Percentiles rank a stretch among this genome's conserved stretches.
Evolutionary conservation across 202 grass and related monocot genomes (phyloP).

Genomic region (Bolboschoenoplectus hybrid): DNA sequence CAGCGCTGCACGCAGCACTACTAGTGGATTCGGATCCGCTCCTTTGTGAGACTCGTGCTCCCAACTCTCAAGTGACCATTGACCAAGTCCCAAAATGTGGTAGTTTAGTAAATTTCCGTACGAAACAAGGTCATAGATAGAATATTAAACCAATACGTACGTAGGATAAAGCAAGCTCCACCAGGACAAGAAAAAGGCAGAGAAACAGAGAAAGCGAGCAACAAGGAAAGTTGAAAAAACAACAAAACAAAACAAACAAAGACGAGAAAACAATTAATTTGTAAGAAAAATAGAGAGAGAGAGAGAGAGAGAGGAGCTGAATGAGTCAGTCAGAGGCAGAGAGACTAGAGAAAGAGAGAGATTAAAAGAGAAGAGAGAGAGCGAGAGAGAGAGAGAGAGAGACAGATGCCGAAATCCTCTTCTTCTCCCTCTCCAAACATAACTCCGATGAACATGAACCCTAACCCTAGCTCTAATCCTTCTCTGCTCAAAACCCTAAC

Average conservation of each 20-base stretch:
- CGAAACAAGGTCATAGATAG: not conserved
- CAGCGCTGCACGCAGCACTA: not conserved
- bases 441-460: conserved; percentile 96
- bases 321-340: not conserved
- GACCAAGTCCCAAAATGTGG: not conserved
- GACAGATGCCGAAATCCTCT: conserved; percentile 77
- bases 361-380: not conserved
- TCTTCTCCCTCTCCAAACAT: conserved; percentile 72
- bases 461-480: conserved; percentile 61
- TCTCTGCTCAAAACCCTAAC: conserved; percentile 57
- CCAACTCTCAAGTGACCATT: not conserved
- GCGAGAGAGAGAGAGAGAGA: not conserved
- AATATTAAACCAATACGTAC: not conserved
- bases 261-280: not conserved
- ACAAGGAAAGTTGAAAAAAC: not conserved
- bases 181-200: not conserved
- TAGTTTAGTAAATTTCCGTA: not conserved
- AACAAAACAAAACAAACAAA: not conserved
- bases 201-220: not conserved
- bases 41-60: not conserved
- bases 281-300: not conserved
- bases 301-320: not conserved
- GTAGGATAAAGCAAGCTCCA: not conserved
- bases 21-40: not conserved
- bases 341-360: not conserved